phyloP scores from a whole-genome alignment of 2,329 filamentous ascomycete genomes.

The Thielaviopsis euricoi region DNA sequence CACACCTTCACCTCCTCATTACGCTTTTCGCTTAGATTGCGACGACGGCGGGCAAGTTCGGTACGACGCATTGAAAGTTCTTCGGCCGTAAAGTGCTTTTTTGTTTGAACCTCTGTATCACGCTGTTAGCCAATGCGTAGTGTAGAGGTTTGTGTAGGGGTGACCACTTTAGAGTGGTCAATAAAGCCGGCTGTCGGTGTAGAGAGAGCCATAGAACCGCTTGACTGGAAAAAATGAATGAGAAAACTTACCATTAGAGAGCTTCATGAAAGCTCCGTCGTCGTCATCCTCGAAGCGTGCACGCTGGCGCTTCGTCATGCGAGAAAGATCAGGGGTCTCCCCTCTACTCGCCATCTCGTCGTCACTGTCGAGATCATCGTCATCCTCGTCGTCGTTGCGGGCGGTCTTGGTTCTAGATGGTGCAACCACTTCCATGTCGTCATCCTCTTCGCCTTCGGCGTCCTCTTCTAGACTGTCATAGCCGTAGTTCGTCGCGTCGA shows the following conservation, averaged over 20 bases:
- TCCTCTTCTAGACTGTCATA: conserved; percentile 33
- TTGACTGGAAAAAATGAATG: too few relatives aligned
- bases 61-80: conserved; percentile 45
- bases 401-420: not conserved
- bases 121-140: not conserved
- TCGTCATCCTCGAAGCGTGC: conserved; percentile 39
- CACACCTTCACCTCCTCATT: conserved; percentile 46
- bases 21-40: conserved; percentile 47
- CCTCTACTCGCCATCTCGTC: conserved; percentile 29
- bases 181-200: too few relatives aligned
- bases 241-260: conserved; percentile 36
- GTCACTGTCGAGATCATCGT: conserved; percentile 22
- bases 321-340: conserved; percentile 36
- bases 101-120: conserved; percentile 41
- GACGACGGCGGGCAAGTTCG: conserved; percentile 43
- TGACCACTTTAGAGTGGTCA: too few relatives aligned
- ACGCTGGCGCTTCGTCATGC: conserved; percentile 44
- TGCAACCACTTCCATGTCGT: conserved; percentile 17
- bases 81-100: conserved; percentile 44
- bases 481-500: conserved; percentile 22
- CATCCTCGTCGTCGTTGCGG: conserved; percentile 23
- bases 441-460: conserved; percentile 29
- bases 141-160: not conserved
- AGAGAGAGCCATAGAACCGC: too few relatives aligned
- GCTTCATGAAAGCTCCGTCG: conserved; percentile 34